Evolutionary conservation across 2,329 filamentous ascomycete genomes (phyloP), one percentile per base, ranked within the genome.

Genomic region (Juglanconis sp.): DNA sequence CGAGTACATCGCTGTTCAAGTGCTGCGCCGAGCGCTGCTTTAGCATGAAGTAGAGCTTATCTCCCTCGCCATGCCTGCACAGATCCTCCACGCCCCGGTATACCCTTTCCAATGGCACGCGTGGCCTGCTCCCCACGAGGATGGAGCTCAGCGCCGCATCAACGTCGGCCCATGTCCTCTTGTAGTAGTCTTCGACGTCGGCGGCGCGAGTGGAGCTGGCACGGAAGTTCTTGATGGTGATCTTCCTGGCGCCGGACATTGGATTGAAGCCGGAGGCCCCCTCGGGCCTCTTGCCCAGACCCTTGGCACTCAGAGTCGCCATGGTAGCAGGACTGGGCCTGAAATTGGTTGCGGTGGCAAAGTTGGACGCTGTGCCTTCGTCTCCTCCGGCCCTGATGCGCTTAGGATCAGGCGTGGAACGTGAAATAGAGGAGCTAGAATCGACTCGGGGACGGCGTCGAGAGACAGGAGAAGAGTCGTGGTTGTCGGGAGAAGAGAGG

Each of bases 221-320:
- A 61, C 89, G 87, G 65, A 97, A 82, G 72, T 97, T 98, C 83
- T 96, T 96, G 68, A 99, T 91, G n/a, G 94, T 85, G 50, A 99
- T 83, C 74, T 89, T 93, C 79, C 89, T 93, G 24, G 91, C 87
- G 36, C 92, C 92, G 10, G 82, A 80, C 68, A 91, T 86, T 11
- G 91, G 87, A 66, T 89, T 90, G 70, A 93, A 91, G 54, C 77
- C 74, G 24, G 73, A 69, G 31, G 65, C 72, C 68, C 74, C 65
- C 62, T 74, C 71, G 46, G 72, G 72, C 62, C 71, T 71, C 61
- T 76, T 77, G 65, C 75, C 72, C 51, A 68, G 65, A 50, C 64
- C 63, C 61, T 72, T 73, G 61, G 68, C 64, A 31, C 68, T 72
- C 70, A 73, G 65, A 6, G 44, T 61, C 48, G 63, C 48, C 59